phyloP scores from a whole-genome alignment of 225 moss, liverwort and hornwort genomes.

The Polytrichum formosum region DNA sequence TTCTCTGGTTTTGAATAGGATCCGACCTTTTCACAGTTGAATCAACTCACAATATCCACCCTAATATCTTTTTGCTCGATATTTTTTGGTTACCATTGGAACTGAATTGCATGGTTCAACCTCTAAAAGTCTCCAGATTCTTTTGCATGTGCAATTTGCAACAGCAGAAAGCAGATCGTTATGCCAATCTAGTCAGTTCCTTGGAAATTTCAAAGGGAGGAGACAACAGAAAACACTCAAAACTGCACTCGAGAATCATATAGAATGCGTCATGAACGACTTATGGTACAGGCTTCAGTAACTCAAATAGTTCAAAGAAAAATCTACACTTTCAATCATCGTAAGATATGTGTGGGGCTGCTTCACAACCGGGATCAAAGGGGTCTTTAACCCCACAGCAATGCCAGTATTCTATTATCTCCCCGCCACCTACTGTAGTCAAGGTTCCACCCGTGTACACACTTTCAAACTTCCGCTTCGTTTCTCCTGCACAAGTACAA shows the following conservation, averaged over 20 bases:
- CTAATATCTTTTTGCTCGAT: too few relatives aligned
- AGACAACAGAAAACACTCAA: background rate
- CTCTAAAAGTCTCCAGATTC: too few relatives aligned
- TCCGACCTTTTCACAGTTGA: too few relatives aligned
- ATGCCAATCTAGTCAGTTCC: background rate
- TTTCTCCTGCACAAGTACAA: constrained; percentile 58
- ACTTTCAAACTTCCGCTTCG: constrained; percentile 89
- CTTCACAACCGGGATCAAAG: constrained; percentile 80
- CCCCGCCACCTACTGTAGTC: constrained; percentile 71
- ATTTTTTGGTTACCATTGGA: too few relatives aligned
- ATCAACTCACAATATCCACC: too few relatives aligned
- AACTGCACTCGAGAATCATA: background rate
- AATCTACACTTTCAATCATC: constrained; percentile 47
- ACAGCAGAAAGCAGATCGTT: background rate
- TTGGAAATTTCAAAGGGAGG: background rate
- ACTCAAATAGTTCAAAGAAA: background rate
- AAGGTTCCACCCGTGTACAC: constrained; percentile 75
- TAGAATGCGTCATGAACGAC: background rate
- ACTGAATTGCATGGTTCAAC: too few relatives aligned
- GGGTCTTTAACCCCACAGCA: constrained; percentile 72
- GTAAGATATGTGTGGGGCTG: constrained; percentile 67
- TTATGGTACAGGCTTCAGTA: background rate
- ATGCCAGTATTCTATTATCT: constrained; percentile 85
- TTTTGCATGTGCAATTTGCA: background rate
- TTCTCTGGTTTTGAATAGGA: too few relatives aligned